Conservation (phyloP, 495 filamentous ascomycete genomes). For the Penicillium verhagenii region DNA sequence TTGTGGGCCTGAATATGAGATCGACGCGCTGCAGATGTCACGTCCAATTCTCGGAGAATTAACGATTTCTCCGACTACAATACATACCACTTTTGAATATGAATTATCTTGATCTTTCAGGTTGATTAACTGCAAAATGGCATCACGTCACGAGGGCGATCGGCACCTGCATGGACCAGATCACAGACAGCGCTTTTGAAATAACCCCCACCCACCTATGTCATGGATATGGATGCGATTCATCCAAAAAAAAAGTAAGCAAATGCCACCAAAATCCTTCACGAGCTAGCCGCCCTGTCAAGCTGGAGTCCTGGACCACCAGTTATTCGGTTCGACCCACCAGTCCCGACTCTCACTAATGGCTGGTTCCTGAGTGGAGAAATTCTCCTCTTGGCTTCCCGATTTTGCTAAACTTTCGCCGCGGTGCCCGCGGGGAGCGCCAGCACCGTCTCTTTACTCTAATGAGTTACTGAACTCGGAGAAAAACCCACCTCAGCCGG, state of each 20-base stretch:
- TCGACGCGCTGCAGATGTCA: neutral
- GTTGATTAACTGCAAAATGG: neutral
- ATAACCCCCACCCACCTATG: neutral
- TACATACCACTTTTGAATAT: neutral
- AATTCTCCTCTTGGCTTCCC: slow-evolving; percentile 26
- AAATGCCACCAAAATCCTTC: neutral
- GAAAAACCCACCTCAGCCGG: slow-evolving; percentile 9
- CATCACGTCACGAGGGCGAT: neutral
- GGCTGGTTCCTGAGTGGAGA: slow-evolving; percentile 12
- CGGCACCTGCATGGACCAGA: neutral
- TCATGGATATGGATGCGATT: too few relatives aligned
- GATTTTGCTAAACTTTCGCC: slow-evolving; percentile 16
- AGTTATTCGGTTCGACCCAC: neutral
- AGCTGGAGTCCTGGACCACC: too few relatives aligned
- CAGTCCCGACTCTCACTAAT: neutral
- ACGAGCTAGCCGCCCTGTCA: neutral
- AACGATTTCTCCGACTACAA: neutral
- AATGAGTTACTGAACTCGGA: slow-evolving; percentile 21
- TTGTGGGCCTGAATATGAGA: neutral
- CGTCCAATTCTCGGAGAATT: neutral
- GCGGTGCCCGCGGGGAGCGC: slow-evolving; percentile 18
- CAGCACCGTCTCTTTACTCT: slow-evolving; percentile 7
- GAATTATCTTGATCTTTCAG: neutral
- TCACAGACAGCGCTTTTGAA: neutral
- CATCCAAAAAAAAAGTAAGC: too few relatives aligned